These are phyloP conservation scores for Trifolium subterraneum DNA, from an alignment of 306 rosid genomes.

Conservation along the genomic window DNA sequence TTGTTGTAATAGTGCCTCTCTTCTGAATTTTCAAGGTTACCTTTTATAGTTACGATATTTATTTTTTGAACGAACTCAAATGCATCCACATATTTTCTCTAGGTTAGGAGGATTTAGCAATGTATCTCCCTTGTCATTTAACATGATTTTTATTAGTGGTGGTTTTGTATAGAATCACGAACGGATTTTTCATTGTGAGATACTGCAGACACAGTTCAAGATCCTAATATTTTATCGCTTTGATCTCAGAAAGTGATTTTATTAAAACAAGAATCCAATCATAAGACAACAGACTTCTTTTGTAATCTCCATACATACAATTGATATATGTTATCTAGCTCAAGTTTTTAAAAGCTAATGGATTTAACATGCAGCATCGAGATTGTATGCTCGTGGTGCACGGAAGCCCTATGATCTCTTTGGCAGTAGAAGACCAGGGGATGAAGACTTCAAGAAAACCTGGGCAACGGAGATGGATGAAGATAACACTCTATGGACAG, in stretches of 20 bases:
- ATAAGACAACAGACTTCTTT: neutral
- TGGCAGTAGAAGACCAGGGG: slow-evolving; percentile 63
- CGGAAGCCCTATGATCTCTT: slow-evolving; percentile 66
- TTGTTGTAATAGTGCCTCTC: slow-evolving; percentile 35
- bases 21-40: slow-evolving; percentile 63
- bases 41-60: slow-evolving; percentile 18
- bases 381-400: slow-evolving; percentile 59
- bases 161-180: neutral
- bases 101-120: neutral
- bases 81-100: neutral
- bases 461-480: slow-evolving; percentile 83
- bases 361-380: slow-evolving; percentile 52
- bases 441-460: slow-evolving; percentile 65
- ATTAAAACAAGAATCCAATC: neutral
- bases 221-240: slow-evolving; percentile 1
- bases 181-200: too few relatives aligned
- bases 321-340: neutral
- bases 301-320: slow-evolving; percentile 4
- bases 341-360: slow-evolving; percentile 12
- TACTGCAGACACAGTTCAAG: neutral
- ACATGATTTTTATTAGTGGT: neutral
- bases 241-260: slow-evolving; percentile 14
- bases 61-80: slow-evolving; percentile 1
- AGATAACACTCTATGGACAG: slow-evolving; percentile 72
- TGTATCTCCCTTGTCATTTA: slow-evolving; percentile 4